Conservation (phyloP, 169 alveolate genomes). For the Cryptosporidium xiaoi region DNA sequence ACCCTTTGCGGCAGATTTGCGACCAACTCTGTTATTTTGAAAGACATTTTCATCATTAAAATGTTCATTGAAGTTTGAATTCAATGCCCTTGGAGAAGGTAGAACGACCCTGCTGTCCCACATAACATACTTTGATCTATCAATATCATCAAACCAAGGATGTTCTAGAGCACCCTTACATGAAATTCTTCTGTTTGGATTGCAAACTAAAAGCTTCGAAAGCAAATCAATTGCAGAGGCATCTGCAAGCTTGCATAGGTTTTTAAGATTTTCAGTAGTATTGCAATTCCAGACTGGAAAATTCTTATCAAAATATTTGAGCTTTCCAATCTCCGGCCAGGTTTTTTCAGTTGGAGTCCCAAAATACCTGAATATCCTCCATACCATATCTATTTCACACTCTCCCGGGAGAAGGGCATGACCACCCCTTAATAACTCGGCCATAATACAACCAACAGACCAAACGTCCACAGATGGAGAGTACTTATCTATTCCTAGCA, state of each 20-base stretch:
- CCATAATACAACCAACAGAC: slow-evolving; percentile 89
- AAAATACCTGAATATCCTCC: slow-evolving; percentile 84
- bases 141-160: slow-evolving; percentile 77
- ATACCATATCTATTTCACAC: slow-evolving; percentile 88
- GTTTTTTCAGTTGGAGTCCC: slow-evolving; percentile 89
- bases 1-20: slow-evolving; percentile 28
- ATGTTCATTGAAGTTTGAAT: slow-evolving; percentile 3
- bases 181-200: slow-evolving; percentile 76
- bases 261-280: slow-evolving; percentile 40
- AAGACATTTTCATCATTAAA: slow-evolving; percentile 63
- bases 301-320: slow-evolving; percentile 61
- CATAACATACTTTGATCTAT: slow-evolving; percentile 62
- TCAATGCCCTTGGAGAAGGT: slow-evolving; percentile 34
- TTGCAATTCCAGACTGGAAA: slow-evolving; percentile 70
- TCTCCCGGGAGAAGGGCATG: slow-evolving; percentile 87
- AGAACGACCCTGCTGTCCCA: slow-evolving; percentile 65
- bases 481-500: slow-evolving; percentile 87
- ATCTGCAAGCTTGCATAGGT: slow-evolving; percentile 64
- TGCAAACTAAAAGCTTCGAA: slow-evolving; percentile 68
- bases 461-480: slow-evolving; percentile 90
- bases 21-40: slow-evolving; percentile 45
- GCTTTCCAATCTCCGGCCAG: slow-evolving; percentile 83
- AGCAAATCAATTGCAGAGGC: slow-evolving; percentile 75
- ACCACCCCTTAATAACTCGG: slow-evolving; percentile 86
- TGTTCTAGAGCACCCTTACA: slow-evolving; percentile 76